These are phyloP conservation scores for Exophiala lecanii-corni DNA, from an alignment of 2,329 filamentous ascomycete genomes.

Conservation along the genomic window DNA sequence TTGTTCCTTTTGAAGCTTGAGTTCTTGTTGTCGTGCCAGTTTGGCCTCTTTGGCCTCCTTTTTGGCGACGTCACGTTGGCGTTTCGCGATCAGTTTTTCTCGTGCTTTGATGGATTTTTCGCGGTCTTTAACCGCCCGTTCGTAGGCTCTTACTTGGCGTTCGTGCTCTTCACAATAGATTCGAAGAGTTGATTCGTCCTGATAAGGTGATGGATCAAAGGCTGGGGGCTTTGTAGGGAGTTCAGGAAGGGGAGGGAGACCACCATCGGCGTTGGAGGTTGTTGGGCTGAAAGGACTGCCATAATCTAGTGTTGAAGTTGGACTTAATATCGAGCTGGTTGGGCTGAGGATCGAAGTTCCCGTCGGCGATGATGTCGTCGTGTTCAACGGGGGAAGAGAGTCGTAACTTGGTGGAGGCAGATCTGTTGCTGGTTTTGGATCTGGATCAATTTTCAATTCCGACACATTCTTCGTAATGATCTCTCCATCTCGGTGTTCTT, in stretches of 20 bases:
- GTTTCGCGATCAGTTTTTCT: constrained; percentile 27
- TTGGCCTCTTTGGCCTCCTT: constrained; percentile 41
- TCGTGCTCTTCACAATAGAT: constrained; percentile 65
- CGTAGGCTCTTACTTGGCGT: constrained; percentile 59
- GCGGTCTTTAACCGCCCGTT: constrained; percentile 62
- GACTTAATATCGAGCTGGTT: not conserved
- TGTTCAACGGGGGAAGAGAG: not conserved
- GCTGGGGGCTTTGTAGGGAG: constrained; percentile 52
- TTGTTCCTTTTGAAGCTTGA: constrained; percentile 28
- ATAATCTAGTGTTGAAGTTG: not conserved
- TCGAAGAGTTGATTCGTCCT: constrained; percentile 62
- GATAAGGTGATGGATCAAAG: constrained; percentile 55
- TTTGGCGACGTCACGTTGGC: constrained; percentile 23
- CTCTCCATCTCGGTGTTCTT: constrained; percentile 41
- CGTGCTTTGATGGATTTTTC: constrained; percentile 51
- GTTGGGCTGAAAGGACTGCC: constrained; percentile 2
- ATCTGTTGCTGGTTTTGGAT: constrained; percentile 1
- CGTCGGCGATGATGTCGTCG: not conserved
- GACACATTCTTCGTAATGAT: constrained; percentile 30
- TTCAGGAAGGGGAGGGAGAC: constrained; percentile 45
- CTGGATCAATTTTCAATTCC: constrained; percentile 22
- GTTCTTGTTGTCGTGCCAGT: constrained; percentile 25
- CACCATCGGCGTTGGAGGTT: constrained; percentile 1
- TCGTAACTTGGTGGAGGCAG: not conserved
- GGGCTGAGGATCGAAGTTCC: not conserved